Conservation (phyloP, 176 grass and related monocot genomes). For the Phoenix roebelenii region DNA sequence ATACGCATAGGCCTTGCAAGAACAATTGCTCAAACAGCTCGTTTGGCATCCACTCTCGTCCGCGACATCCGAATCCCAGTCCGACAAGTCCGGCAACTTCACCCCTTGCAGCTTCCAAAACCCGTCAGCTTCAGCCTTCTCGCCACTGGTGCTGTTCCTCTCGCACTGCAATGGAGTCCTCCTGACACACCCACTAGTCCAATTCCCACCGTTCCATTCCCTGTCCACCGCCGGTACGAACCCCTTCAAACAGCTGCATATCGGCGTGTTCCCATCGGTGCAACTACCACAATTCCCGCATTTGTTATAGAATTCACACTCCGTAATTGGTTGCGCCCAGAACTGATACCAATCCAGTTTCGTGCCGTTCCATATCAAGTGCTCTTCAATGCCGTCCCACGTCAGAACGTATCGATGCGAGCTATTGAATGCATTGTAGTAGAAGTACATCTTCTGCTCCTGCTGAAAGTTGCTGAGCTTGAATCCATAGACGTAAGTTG, state of each 20-base stretch:
- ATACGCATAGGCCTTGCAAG: slow-evolving; percentile 60
- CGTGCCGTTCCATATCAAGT: slow-evolving; percentile 13
- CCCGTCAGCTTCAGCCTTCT: slow-evolving; percentile 8
- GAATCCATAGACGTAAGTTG: slow-evolving; percentile 36
- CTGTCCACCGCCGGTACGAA: slow-evolving; percentile 19
- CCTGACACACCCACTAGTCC: slow-evolving; percentile 50
- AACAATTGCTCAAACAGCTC: slow-evolving; percentile 50
- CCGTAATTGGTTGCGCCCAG: slow-evolving; percentile 34
- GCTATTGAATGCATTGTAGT: slow-evolving; percentile 23
- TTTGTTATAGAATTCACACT: slow-evolving; percentile 50
- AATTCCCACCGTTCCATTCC: slow-evolving; percentile 32
- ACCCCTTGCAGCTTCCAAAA: slow-evolving; percentile 40
- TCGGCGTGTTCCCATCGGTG: slow-evolving; percentile 4
- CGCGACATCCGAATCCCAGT: slow-evolving; percentile 21
- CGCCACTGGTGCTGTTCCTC: slow-evolving; percentile 5
- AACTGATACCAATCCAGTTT: slow-evolving; percentile 12
- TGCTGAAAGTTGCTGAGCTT: slow-evolving; percentile 30
- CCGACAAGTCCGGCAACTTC: slow-evolving; percentile 69
- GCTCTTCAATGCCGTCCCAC: slow-evolving; percentile 23
- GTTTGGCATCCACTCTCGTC: slow-evolving; percentile 29
- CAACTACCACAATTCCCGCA: slow-evolving; percentile 60
- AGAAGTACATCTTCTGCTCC: slow-evolving; percentile 49
- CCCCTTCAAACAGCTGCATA: slow-evolving; percentile 52
- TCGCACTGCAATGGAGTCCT: slow-evolving; percentile 29
- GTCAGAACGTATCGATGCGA: slow-evolving; percentile 28